These are phyloP conservation scores for Dalbergia oliveri DNA, from an alignment of 306 rosid species.

Conservation along the genomic window DNA sequence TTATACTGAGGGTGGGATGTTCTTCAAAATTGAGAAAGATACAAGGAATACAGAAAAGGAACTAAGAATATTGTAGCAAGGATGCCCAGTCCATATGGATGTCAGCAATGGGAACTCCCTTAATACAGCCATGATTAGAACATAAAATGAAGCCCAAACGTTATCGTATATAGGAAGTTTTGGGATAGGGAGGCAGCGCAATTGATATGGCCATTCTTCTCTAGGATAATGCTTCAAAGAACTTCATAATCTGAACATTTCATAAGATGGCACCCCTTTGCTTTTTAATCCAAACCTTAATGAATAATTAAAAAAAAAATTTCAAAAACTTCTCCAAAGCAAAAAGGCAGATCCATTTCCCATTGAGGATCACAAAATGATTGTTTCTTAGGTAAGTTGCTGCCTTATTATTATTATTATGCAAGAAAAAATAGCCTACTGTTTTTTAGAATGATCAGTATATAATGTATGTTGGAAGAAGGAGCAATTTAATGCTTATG, in stretches of 20 bases:
- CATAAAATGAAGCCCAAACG: not conserved
- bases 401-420: not conserved
- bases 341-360: not conserved
- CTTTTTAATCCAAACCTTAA: not conserved
- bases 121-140: not conserved
- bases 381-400: not conserved
- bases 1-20: slow-evolving; percentile 13
- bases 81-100: not conserved
- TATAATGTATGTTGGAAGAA: not conserved
- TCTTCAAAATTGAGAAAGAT: not conserved
- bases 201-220: not conserved
- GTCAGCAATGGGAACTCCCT: not conserved
- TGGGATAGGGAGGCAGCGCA: not conserved
- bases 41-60: not conserved
- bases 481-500: not conserved
- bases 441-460: not conserved
- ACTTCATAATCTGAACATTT: no score
- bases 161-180: not conserved
- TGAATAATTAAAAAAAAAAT: not conserved
- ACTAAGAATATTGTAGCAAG: not conserved
- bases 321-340: not conserved
- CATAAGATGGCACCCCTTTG: not conserved
- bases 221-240: not conserved
- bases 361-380: not conserved
- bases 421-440: not conserved